phyloP scores from a whole-genome alignment of 2,329 filamentous ascomycete species.

The Rutstroemia sp. region DNA sequence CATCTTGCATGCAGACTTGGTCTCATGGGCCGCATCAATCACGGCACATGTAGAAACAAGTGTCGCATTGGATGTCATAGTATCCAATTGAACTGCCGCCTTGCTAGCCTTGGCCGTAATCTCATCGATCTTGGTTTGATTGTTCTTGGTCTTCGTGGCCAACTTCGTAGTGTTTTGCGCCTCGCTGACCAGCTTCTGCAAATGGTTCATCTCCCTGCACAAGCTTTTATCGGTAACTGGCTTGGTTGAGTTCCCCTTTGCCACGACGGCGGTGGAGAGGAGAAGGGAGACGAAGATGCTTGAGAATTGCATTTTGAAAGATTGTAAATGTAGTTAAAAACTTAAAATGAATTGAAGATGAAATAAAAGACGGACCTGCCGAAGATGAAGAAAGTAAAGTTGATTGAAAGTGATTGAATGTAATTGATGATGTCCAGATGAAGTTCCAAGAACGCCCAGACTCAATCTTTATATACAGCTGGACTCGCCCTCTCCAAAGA shows the following conservation, averaged over 20 bases:
- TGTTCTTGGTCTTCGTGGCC: slow-evolving; percentile 29
- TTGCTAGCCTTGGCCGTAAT: slow-evolving; percentile 33
- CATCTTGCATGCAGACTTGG: slow-evolving; percentile 10
- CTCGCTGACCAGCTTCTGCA: slow-evolving; percentile 27
- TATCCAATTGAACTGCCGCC: slow-evolving; percentile 26
- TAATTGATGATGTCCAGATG: slow-evolving; percentile 8
- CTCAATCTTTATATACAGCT: slow-evolving; percentile 3
- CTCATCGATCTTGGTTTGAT: slow-evolving; percentile 32
- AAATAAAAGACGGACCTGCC: not conserved
- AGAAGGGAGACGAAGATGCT: slow-evolving; percentile 21
- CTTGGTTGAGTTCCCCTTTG: slow-evolving; percentile 28
- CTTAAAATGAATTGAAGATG: not conserved
- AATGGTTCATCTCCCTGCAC: slow-evolving; percentile 30
- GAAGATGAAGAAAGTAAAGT: not conserved
- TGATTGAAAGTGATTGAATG: not conserved
- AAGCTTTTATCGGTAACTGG: slow-evolving; percentile 26
- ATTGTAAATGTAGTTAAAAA: not conserved
- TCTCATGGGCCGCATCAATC: slow-evolving; percentile 24
- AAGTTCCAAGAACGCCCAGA: not conserved
- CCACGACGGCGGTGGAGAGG: slow-evolving; percentile 20
- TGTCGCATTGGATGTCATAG: slow-evolving; percentile 32
- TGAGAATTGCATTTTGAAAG: slow-evolving; percentile 17
- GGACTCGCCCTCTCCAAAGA: not conserved
- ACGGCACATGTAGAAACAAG: slow-evolving; percentile 31
- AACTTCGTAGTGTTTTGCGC: slow-evolving; percentile 33